Evolutionary conservation across 1,284 basidiomycete species (phyloP).

Genomic region (Omphalotus olearius): DNA sequence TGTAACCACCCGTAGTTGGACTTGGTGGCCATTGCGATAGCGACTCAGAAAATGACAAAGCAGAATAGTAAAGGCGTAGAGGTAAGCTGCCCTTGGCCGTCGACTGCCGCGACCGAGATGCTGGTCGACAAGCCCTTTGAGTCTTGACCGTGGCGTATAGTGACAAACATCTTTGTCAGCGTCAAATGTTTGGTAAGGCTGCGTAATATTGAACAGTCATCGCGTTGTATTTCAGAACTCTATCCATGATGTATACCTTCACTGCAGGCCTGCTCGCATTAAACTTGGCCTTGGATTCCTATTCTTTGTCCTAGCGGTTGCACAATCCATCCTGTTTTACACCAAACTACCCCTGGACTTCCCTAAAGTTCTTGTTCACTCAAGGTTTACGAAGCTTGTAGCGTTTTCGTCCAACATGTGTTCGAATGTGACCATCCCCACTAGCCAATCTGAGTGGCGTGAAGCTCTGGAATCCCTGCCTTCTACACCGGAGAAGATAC

Average conservation of each 20-base stretch:
- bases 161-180: background rate
- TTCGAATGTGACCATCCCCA: constrained; percentile 11
- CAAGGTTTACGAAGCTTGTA: background rate
- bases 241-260: background rate
- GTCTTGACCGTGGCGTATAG: no score
- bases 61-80: background rate
- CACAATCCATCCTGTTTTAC: constrained; percentile 3
- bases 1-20: constrained; percentile 52
- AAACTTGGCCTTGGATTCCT: background rate
- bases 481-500: constrained; percentile 55
- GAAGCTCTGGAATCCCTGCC: constrained; percentile 58
- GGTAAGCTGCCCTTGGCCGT: no score
- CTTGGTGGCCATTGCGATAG: constrained; percentile 20
- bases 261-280: background rate
- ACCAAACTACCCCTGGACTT: background rate
- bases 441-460: constrained; percentile 45
- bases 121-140: no score
- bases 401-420: background rate
- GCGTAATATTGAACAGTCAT: background rate
- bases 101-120: no score
- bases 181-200: no score
- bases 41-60: background rate
- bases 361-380: background rate
- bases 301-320: background rate
- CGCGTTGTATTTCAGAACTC: background rate